Evolutionary conservation across 768 basidiomycete genomes (phyloP).

Genomic region (Leccinum disarticulatum): DNA sequence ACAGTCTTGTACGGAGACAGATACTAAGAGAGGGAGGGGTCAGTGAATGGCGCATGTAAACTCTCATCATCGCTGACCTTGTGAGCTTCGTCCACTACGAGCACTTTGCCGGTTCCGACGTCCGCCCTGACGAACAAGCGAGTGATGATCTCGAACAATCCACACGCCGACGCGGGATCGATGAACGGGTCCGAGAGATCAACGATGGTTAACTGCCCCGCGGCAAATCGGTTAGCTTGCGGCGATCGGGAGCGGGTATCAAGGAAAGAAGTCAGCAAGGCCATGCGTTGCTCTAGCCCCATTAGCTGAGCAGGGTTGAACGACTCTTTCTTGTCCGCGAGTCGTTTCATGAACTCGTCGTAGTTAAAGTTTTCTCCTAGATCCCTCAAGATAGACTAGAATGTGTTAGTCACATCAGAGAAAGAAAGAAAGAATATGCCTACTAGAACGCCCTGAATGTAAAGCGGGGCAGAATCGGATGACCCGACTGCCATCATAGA

Average conservation of each 20-base stretch:
- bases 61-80: conserved; percentile 43
- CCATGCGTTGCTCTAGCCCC: conserved; percentile 63
- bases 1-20: conserved; percentile 46
- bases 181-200: conserved; percentile 76
- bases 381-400: conserved; percentile 59
- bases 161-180: conserved; percentile 64
- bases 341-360: conserved; percentile 43
- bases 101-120: conserved; percentile 61
- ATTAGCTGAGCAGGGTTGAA: conserved; percentile 59
- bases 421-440: conserved; percentile 18
- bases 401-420: conserved; percentile 10
- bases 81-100: conserved; percentile 75
- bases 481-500: conserved; percentile 74
- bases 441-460: conserved; percentile 68
- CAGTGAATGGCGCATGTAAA: not conserved
- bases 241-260: conserved; percentile 24
- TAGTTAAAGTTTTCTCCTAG: conserved; percentile 62
- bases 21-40: conserved; percentile 44
- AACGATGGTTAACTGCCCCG: conserved; percentile 63
- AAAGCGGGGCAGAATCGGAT: conserved; percentile 61
- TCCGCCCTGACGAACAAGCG: conserved; percentile 63
- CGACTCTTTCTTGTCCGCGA: conserved; percentile 46
- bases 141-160: conserved; percentile 67
- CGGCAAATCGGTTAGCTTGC: conserved; percentile 42
- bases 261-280: conserved; percentile 58